Percentiles rank a stretch among this genome's conserved stretches.
phyloP scores from a whole-genome alignment of 345 rosid genomes.

The Citrus unshiu region DNA sequence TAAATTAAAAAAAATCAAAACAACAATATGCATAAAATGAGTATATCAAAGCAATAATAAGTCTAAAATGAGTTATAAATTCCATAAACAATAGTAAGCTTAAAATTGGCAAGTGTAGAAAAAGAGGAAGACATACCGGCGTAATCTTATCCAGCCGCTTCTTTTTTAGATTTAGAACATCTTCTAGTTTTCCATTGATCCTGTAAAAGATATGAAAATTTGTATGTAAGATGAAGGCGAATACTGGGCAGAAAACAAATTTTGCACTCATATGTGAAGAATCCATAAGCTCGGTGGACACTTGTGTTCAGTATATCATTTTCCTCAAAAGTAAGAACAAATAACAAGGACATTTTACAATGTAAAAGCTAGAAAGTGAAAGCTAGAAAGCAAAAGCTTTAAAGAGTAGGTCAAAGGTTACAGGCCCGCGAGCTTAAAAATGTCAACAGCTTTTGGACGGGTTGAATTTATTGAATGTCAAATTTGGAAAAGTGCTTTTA shows the following conservation, averaged over 20 bases:
- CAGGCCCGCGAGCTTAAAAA: not conserved
- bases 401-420: not conserved
- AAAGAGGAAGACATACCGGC: slow-evolving; percentile 47
- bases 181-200: slow-evolving; percentile 97
- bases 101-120: not conserved
- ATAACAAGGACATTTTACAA: no score
- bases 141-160: slow-evolving; percentile 92
- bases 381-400: no score
- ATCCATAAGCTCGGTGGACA: no score
- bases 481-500: not conserved
- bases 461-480: not conserved
- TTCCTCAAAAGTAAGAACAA: no score
- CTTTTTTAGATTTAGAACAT: slow-evolving; percentile 86
- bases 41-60: no score
- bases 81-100: no score
- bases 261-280: not conserved
- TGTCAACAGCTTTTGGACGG: not conserved
- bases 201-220: slow-evolving; percentile 29
- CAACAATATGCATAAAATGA: no score
- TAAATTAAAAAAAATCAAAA: no score
- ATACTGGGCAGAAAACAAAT: not conserved
- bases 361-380: no score
- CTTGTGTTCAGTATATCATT: no score
- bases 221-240: not conserved
- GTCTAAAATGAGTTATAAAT: no score